Evolutionary conservation across 2,329 filamentous ascomycete genomes (phyloP).

Genomic region (Neopestalotiopsis sp.): DNA sequence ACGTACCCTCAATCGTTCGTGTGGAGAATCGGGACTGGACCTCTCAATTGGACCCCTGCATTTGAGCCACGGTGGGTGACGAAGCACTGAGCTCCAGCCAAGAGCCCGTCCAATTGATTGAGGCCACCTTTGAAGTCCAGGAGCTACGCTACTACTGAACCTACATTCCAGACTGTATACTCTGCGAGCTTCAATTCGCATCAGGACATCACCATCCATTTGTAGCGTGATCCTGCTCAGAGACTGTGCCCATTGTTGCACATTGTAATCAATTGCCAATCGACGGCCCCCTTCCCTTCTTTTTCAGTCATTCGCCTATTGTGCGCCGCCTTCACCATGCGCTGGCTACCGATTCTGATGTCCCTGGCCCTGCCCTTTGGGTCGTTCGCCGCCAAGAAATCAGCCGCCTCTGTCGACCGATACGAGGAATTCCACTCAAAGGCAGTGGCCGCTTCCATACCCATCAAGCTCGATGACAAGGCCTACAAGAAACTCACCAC

Average conservation of each 20-base stretch:
- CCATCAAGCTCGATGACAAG: constrained; percentile 79
- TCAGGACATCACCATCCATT: constrained; percentile 1
- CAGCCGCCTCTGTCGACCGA: constrained; percentile 58
- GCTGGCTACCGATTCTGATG: constrained; percentile 66
- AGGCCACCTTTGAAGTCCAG: constrained; percentile 15
- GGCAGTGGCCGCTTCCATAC: constrained; percentile 61
- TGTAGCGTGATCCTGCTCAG: not conserved
- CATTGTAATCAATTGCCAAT: constrained; percentile 14
- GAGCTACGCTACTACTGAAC: not conserved
- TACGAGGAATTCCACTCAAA: constrained; percentile 76
- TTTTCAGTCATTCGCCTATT: constrained; percentile 6
- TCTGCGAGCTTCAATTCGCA: not conserved
- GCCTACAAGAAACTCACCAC: constrained; percentile 78
- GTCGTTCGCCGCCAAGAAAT: constrained; percentile 68
- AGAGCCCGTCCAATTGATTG: constrained; percentile 6
- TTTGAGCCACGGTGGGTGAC: not conserved
- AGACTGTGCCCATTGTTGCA: constrained; percentile 11
- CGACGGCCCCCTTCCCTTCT: constrained; percentile 11
- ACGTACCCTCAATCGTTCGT: not conserved
- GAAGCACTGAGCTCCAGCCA: constrained; percentile 3
- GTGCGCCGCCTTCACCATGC: constrained; percentile 60
- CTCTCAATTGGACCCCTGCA: not conserved
- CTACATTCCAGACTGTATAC: not conserved
- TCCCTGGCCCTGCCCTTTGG: constrained; percentile 65
- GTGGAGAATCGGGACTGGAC: too few species aligned